Conservation (phyloP, 169 alveolate species). For the Eimeria sp. region DNA sequence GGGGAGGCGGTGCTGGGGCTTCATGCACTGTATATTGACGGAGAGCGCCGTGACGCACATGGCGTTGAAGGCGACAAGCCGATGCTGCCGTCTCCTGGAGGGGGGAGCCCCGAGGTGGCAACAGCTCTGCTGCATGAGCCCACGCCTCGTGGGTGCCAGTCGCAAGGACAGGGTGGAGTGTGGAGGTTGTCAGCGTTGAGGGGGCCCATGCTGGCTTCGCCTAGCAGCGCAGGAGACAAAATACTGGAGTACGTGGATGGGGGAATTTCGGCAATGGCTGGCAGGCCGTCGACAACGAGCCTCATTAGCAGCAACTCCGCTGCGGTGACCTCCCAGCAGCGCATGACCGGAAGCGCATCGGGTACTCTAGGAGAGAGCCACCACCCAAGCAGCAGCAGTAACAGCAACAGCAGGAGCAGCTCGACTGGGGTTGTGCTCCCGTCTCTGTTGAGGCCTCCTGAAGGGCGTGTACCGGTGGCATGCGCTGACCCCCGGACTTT, state of each 20-base stretch:
- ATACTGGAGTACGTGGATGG: background rate
- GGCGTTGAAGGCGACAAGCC: background rate
- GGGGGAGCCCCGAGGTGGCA: conserved; percentile 21
- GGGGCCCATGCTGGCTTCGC: background rate
- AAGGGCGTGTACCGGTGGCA: background rate
- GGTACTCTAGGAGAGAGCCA: conserved; percentile 18
- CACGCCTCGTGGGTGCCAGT: background rate
- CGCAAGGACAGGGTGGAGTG: background rate
- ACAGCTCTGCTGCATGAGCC: background rate
- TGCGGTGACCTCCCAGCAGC: background rate
- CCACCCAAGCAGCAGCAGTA: background rate
- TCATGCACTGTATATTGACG: conserved; percentile 54
- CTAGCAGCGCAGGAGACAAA: conserved; percentile 31
- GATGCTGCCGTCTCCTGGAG: background rate
- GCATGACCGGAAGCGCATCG: background rate
- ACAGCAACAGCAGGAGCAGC: background rate
- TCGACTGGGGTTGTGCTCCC: background rate
- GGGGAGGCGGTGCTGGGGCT: background rate
- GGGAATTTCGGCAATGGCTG: background rate
- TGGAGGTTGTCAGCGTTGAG: background rate
- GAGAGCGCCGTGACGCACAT: conserved; percentile 62
- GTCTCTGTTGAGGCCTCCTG: conserved; percentile 28
- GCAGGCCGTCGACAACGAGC: conserved; percentile 55
- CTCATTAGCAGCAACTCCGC: conserved; percentile 37
- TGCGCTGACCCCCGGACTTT: conserved; percentile 13